Evolutionary conservation across 768 basidiomycete genomes (phyloP), one percentile per base, ranked within the genome.

Genomic region (Tulasnella sp.): DNA sequence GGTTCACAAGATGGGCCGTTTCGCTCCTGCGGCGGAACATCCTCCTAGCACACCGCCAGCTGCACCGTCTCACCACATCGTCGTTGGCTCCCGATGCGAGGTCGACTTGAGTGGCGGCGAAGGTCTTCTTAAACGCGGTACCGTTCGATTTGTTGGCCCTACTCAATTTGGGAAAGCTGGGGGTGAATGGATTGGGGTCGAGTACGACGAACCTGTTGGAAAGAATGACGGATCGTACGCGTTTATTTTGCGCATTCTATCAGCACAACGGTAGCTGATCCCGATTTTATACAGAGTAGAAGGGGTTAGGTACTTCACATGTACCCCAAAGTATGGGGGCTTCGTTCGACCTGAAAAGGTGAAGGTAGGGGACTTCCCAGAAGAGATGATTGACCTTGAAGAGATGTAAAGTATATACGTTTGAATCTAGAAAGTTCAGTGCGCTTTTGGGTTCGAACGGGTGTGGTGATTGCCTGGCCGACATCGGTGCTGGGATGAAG

Each of bases 151-250:
- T 76, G 88, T 94, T 34, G 96, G 96, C 0, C 79, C 82, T 41
- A 93, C 95, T 0, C 83, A 84, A 71, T 97, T 98, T 77, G 87
- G 86, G 11, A 86, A 84, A 73, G 86, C 83, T 16, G 78, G 80
- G 3, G 87, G 89, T 0, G 80, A 79, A 0, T 98, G 95, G 95
- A 86, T 98, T 0, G 96, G 96, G 0, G 83, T 98, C 22, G 93
- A 96, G 79, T 92, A 95, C 77, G 96, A 98, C 78, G 96, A 98
- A 77, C 95, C 96, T 3, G 84, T 93, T 29, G 96, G 96, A 12
- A 98, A 95, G 82, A 95, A 95, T 74, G 91, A 98, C 79, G 96
- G 96, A 76, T 89, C 88, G 95, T 96, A 78, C 81, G 94, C 39
- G 59, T 6, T 34, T 22, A 19, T n/a, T 14, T 9, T 11, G 32